Evolutionary conservation across 176 grass and related monocot genomes (phyloP).

Genomic region (Triticum urartu): DNA sequence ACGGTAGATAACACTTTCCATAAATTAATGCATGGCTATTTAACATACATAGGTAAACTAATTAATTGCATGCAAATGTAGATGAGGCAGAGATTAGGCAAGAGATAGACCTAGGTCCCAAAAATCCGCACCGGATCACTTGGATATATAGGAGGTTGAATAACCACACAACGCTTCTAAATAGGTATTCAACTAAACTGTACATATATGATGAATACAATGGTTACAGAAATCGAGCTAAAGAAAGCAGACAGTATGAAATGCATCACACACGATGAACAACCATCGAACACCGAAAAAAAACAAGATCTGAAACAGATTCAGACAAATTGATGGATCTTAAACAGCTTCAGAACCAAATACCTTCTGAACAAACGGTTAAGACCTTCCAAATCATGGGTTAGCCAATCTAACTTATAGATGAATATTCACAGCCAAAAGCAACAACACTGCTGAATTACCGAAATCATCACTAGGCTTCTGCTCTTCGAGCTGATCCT

Average conservation of each 20-base stretch:
- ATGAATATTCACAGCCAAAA: conserved; percentile 20
- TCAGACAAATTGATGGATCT: neutral
- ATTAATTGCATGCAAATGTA: neutral
- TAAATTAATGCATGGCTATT: neutral
- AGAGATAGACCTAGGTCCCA: neutral
- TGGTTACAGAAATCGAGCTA: neutral
- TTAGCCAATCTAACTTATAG: neutral
- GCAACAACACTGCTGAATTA: conserved; percentile 15
- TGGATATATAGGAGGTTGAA: too few species aligned
- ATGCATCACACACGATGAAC: neutral
- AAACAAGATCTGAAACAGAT: neutral
- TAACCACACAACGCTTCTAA: too few species aligned
- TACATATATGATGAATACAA: neutral
- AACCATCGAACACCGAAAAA: neutral
- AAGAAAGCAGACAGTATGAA: neutral
- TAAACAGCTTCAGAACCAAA: neutral
- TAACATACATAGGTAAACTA: neutral
- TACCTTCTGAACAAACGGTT: neutral
- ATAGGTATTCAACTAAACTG: neutral
- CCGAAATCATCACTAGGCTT: conserved; percentile 16
- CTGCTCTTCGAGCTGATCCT: conserved; percentile 37
- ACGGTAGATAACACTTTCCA: neutral
- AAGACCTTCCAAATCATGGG: neutral
- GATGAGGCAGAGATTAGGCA: too few species aligned
- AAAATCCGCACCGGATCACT: too few species aligned